These are phyloP conservation scores for Hirsutella thompsonii DNA, from an alignment of 2,329 filamentous ascomycete species.

Conservation along the genomic window DNA sequence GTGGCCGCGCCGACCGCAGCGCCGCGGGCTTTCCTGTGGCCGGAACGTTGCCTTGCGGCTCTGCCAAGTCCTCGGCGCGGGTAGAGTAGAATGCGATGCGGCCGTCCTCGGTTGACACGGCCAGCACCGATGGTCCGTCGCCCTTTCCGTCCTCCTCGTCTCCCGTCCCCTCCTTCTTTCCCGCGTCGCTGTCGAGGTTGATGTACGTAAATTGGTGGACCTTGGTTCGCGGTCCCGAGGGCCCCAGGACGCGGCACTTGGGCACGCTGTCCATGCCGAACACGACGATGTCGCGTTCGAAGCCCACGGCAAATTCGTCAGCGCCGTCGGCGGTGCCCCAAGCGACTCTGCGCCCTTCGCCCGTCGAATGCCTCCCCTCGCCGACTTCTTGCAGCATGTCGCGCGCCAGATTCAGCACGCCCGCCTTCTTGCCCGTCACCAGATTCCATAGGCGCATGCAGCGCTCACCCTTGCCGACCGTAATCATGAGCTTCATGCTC, in stretches of 20 bases:
- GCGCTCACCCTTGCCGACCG: conserved; percentile 76
- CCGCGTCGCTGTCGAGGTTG: conserved; percentile 24
- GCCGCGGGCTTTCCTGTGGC: conserved; percentile 16
- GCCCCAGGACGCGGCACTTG: conserved; percentile 47
- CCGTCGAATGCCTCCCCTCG: conserved; percentile 62
- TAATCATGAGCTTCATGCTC: conserved; percentile 93
- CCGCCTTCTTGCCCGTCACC: conserved; percentile 90
- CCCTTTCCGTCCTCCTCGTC: conserved; percentile 6
- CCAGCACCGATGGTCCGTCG: conserved; percentile 38
- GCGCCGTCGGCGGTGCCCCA: conserved; percentile 62
- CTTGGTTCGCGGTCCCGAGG: conserved; percentile 51
- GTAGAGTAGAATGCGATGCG: conserved; percentile 75
- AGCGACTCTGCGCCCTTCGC: conserved; percentile 69
- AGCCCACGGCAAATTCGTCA: conserved; percentile 79
- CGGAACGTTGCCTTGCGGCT: conserved; percentile 4
- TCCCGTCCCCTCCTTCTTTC: too few relatives aligned
- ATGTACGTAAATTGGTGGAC: conserved; percentile 74
- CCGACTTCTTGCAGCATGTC: conserved; percentile 62
- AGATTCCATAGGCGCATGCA: conserved; percentile 94
- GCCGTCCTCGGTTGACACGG: conserved; percentile 83
- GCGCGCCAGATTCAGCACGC: conserved; percentile 73
- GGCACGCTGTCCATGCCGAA: conserved; percentile 84
- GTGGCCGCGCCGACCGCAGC: conserved; percentile 47
- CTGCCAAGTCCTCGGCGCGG: conserved; percentile 31
- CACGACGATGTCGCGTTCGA: conserved; percentile 72